Base-by-base conservation (phyloP, 768 basidiomycete species). In the Naganishia randhawae region DNA sequence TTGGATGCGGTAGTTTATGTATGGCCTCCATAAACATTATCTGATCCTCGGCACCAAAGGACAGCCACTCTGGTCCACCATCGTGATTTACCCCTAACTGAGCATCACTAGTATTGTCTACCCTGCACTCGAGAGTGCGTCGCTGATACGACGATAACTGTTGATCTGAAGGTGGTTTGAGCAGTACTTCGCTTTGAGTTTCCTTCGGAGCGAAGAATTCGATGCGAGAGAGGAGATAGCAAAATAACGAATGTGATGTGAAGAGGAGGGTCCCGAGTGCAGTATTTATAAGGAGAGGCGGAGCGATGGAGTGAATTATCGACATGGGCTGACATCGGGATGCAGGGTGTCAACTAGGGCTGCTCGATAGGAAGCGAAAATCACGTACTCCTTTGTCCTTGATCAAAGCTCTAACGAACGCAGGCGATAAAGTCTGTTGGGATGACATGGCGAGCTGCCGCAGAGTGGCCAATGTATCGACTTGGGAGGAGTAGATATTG, bases 41-140 rank as follows among this genome's bases (percentile, higher is more conserved):
- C 35, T 55, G 63, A 39, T 65, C 63, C 31, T 69, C 69, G 1
- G 61, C 54, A 22, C 67, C 67, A 52, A 68, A 68, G 9, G 67
- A 68, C 27, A 62, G 13, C 67, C 67, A 68, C 78, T 92, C 68
- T 90, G 90, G 39, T 90, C 89, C 83, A 91, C 91, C 85, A 85
- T 92, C 76, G 29, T 48, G 39, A 14, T 51, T 27, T 11, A 32
- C 50, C 13, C 37, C 22, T 39, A 22, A 16, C 61, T 14, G 11
- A 39, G 13, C 3, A 50, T 42, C 14, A 42, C 11, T 4, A 50
- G 29, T 13, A 14, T 29, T 25, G 25, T 39, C 27, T 0, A 19
- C 39, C n/a, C 35, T 22, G 8, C 37, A 25, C 2, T 25, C 9
- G 25, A 39, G 11, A 11, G n/a, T 61, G 3, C 33, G 37, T 29